Evolutionary conservation across 495 filamentous ascomycete genomes (phyloP).

Genomic region (Hypoxylon perforatum): DNA sequence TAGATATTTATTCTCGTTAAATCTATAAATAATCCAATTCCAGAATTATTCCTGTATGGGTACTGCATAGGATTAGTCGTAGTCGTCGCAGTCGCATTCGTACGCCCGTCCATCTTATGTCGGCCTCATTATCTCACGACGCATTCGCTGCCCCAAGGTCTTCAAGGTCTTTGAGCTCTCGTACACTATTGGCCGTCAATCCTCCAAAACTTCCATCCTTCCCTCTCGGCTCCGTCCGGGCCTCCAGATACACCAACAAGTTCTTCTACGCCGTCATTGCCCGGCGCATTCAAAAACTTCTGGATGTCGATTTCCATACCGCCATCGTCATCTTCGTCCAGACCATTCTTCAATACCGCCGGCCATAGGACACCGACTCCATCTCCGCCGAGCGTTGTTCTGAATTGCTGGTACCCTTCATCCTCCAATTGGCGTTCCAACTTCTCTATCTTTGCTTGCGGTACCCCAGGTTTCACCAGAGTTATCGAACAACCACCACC

Average conservation of each 20-base stretch:
- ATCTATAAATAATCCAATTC: background rate
- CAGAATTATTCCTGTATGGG: no score
- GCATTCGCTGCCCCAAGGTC: background rate
- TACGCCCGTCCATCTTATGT: no score
- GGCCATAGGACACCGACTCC: conserved; percentile 95
- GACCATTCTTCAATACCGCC: conserved; percentile 80
- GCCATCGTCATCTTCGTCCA: conserved; percentile 74
- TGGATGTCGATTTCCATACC: conserved; percentile 93
- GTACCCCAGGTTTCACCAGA: conserved; percentile 72
- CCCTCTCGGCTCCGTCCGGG: conserved; percentile 65
- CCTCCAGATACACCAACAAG: conserved; percentile 73
- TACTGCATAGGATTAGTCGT: no score
- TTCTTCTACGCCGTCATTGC: conserved; percentile 80
- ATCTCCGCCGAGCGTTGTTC: conserved; percentile 88
- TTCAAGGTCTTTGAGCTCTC: background rate
- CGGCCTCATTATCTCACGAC: background rate
- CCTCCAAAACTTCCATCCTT: conserved; percentile 97
- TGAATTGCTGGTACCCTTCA: conserved; percentile 85
- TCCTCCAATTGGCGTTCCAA: conserved; percentile 74
- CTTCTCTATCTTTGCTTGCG: conserved; percentile 60
- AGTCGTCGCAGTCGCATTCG: no score
- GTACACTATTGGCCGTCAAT: conserved; percentile 56
- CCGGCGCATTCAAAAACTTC: conserved; percentile 85
- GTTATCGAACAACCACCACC: conserved; percentile 96
- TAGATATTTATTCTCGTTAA: conserved; percentile 1